A percentile compares a stretch with the other conserved stretches of the same genome.
Conservation (phyloP, 2,329 filamentous ascomycete genomes). For the Magnaporthiopsis rhizophila region DNA sequence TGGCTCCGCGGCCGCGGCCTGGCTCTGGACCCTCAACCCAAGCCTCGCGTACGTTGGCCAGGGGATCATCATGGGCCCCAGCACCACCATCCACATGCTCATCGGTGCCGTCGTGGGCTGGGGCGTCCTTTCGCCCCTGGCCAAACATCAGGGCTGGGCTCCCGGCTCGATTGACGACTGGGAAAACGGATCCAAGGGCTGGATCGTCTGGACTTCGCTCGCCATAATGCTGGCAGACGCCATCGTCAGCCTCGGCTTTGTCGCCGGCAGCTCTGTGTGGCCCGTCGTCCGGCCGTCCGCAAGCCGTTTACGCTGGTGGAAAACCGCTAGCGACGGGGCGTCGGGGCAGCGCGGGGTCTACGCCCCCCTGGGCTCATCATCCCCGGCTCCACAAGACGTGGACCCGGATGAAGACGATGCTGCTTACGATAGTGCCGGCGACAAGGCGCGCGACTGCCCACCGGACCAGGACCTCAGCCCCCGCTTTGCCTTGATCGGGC, state of each 20-base stretch:
- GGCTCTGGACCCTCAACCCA: slow-evolving; percentile 95
- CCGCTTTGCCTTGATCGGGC: slow-evolving; percentile 63
- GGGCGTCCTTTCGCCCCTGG: slow-evolving; percentile 82
- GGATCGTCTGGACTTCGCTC: slow-evolving; percentile 95
- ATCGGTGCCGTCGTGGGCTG: slow-evolving; percentile 83
- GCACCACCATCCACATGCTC: slow-evolving; percentile 93
- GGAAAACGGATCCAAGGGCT: slow-evolving; percentile 90
- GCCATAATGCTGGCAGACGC: slow-evolving; percentile 97
- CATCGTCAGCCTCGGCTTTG: slow-evolving; percentile 76
- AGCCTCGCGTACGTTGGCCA: slow-evolving; percentile 97
- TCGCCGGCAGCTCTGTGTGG: slow-evolving; percentile 45
- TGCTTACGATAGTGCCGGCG: not conserved
- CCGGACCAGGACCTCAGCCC: slow-evolving; percentile 71
- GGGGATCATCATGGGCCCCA: slow-evolving; percentile 96
- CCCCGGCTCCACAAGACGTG: not conserved
- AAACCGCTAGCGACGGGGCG: not conserved
- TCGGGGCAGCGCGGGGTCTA: not conserved
- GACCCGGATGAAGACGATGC: not conserved
- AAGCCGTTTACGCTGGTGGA: not conserved
- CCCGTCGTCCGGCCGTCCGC: not conserved
- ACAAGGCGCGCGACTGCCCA: slow-evolving; percentile 68
- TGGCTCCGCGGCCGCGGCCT: slow-evolving; percentile 61
- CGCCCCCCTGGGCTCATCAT: slow-evolving; percentile 1
- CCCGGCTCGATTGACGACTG: slow-evolving; percentile 80
- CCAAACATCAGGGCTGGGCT: slow-evolving; percentile 82